Evolutionary conservation across 179 eudicot species (phyloP).

Genomic region (Drosera spatulata): DNA sequence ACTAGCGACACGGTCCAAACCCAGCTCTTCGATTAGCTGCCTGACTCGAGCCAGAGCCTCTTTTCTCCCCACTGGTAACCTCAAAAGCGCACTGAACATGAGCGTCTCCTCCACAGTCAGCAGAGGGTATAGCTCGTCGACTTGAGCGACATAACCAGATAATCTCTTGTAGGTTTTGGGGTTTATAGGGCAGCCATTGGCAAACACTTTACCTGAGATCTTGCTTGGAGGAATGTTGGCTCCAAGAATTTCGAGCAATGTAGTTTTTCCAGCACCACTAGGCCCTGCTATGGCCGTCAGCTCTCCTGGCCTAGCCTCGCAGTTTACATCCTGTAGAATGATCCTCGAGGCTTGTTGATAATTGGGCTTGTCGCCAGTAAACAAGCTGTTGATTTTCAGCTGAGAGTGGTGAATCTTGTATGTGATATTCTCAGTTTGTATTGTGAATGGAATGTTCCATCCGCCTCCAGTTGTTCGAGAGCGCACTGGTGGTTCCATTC

Average conservation of each 20-base stretch:
- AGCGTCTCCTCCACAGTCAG: slow-evolving; percentile 81
- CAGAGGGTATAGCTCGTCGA: slow-evolving; percentile 67
- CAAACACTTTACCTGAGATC: slow-evolving; percentile 46
- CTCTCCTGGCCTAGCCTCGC: slow-evolving; percentile 63
- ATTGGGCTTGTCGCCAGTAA: slow-evolving; percentile 3
- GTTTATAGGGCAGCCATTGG: slow-evolving; percentile 34
- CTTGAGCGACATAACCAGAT: slow-evolving; percentile 80
- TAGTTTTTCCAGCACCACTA: slow-evolving; percentile 87
- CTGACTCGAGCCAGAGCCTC: slow-evolving; percentile 31
- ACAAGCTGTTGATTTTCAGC: slow-evolving; percentile 24
- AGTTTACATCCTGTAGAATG: slow-evolving; percentile 45
- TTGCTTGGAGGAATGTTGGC: slow-evolving; percentile 33
- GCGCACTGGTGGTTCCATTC: slow-evolving; percentile 58
- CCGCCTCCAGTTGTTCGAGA: slow-evolving; percentile 15
- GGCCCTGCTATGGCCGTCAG: slow-evolving; percentile 87
- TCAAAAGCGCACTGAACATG: slow-evolving; percentile 57
- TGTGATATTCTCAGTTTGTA: slow-evolving; percentile 45
- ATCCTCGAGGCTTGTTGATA: slow-evolving; percentile 14
- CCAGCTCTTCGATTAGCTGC: slow-evolving; percentile 50
- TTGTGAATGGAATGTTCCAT: slow-evolving; percentile 22
- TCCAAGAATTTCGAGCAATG: slow-evolving; percentile 61
- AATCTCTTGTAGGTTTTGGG: slow-evolving; percentile 26
- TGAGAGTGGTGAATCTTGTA: slow-evolving; percentile 22
- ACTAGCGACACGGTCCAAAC: slow-evolving; percentile 41
- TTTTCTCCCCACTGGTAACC: slow-evolving; percentile 32